These are phyloP conservation scores for Podospora fimiseda DNA, from an alignment of 495 filamentous ascomycete species.

Conservation along the genomic window DNA sequence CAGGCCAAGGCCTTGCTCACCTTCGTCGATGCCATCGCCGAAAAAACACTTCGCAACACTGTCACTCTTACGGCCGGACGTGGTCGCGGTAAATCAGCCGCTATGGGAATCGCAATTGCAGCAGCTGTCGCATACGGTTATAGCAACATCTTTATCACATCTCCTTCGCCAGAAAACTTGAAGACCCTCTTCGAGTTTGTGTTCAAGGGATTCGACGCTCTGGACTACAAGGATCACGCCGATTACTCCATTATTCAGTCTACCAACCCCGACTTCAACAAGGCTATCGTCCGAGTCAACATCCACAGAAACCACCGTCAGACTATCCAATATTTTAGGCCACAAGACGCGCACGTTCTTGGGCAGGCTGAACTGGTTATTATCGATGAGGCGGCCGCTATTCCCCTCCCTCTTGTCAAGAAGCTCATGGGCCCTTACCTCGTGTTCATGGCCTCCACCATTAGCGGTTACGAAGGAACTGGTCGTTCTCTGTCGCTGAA, in stretches of 20 bases:
- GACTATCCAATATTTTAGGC: conserved; percentile 97
- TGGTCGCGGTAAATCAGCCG: conserved; percentile 95
- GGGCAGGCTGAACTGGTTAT: conserved; percentile 95
- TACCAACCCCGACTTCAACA: conserved; percentile 97
- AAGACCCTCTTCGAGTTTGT: conserved; percentile 98
- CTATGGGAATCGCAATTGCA: conserved; percentile 87
- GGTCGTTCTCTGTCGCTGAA: conserved; percentile 92
- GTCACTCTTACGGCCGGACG: conserved; percentile 89
- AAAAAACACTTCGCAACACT: conserved; percentile 90
- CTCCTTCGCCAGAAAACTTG: conserved; percentile 94
- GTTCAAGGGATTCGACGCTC: conserved; percentile 95
- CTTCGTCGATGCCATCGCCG: conserved; percentile 92
- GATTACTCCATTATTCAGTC: conserved; percentile 99
- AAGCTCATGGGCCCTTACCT: conserved; percentile 98
- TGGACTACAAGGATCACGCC: conserved; percentile 86
- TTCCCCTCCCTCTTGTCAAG: conserved; percentile 83
- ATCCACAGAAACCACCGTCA: conserved; percentile 92
- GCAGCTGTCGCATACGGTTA: conserved; percentile 94
- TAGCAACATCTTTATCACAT: conserved; percentile 99
- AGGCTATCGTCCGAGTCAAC: conserved; percentile 95
- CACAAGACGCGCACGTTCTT: conserved; percentile 88
- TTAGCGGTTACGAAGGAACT: conserved; percentile 98
- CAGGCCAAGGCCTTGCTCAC: conserved; percentile 93
- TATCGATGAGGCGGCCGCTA: conserved; percentile 97
- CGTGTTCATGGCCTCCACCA: conserved; percentile 98